These are phyloP conservation scores for Naematelia aurantialba DNA, from an alignment of 768 basidiomycete species.

Conservation along the genomic window DNA sequence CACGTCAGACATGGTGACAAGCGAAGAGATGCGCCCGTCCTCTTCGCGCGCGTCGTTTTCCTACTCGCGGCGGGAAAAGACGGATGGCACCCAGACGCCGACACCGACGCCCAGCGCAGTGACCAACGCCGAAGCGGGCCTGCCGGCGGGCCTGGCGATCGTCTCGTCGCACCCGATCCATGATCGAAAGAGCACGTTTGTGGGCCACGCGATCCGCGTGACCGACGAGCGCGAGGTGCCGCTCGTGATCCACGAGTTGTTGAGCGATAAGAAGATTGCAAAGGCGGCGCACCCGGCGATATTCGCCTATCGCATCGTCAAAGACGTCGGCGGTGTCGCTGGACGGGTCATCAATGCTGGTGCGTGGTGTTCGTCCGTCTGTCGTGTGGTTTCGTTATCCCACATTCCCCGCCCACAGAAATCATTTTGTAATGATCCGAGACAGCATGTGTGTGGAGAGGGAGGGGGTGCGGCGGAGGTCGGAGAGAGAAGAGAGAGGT, in stretches of 20 bases:
- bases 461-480: no score
- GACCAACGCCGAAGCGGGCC: conserved; percentile 7
- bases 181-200: conserved; percentile 79
- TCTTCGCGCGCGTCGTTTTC: conserved; percentile 30
- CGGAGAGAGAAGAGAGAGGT: no score
- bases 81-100: background rate
- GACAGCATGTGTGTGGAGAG: no score
- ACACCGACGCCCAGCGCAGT: conserved; percentile 13
- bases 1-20: background rate
- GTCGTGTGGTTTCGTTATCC: background rate
- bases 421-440: no score
- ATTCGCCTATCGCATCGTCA: conserved; percentile 40
- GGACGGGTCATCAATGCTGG: conserved; percentile 27
- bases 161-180: conserved; percentile 71
- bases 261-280: conserved; percentile 50
- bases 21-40: conserved; percentile 8
- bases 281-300: conserved; percentile 42
- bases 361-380: no score
- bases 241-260: conserved; percentile 44
- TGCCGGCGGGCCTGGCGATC: conserved; percentile 64
- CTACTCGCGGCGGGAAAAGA: conserved; percentile 10
- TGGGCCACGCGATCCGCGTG: conserved; percentile 79
- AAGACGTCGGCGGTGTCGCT: conserved; percentile 42
- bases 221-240: conserved; percentile 70
- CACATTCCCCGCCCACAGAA: no score